Evolutionary conservation across 352 stramenopile species (phyloP).

Genomic region (Albugo laibachii): DNA sequence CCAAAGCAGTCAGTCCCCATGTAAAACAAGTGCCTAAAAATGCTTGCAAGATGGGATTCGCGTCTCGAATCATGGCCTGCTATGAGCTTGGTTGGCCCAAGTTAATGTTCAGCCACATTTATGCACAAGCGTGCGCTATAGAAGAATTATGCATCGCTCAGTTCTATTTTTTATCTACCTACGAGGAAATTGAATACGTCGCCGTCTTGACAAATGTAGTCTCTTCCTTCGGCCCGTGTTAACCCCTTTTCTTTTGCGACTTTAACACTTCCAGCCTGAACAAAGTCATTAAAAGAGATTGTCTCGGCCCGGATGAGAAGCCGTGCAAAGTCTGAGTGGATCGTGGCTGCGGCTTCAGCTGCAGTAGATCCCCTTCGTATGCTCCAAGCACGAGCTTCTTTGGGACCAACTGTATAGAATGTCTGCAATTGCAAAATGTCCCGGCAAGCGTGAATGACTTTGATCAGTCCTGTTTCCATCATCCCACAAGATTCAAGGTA

Average conservation of each 20-base stretch:
- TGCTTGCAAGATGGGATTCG: conserved; percentile 56
- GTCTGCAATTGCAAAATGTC: conserved; percentile 89
- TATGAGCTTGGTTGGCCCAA: too few species aligned
- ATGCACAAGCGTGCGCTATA: too few species aligned
- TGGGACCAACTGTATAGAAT: conserved; percentile 90
- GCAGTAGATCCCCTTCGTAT: conserved; percentile 55
- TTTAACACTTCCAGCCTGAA: conserved; percentile 84
- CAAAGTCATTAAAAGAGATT: conserved; percentile 90
- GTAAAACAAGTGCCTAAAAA: conserved; percentile 67
- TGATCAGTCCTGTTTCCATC: conserved; percentile 50
- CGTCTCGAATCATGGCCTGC: conserved; percentile 39
- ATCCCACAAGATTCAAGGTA: conserved; percentile 82
- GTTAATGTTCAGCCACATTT: too few species aligned
- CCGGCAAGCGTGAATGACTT: conserved; percentile 81
- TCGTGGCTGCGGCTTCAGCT: conserved; percentile 47
- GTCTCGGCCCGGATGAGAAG: conserved; percentile 85
- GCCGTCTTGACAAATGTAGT: conserved; percentile 96
- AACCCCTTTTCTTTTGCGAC: conserved; percentile 87
- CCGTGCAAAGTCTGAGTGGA: conserved; percentile 79
- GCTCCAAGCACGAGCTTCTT: conserved; percentile 72
- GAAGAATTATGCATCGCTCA: too few species aligned
- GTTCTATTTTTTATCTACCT: conserved; percentile 20
- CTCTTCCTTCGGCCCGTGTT: conserved; percentile 91
- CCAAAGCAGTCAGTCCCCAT: conserved; percentile 62
- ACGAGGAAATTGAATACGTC: conserved; percentile 97